These are phyloP conservation scores for Coniella vitis DNA, from an alignment of 2,329 filamentous ascomycete species.

Conservation along the genomic window DNA sequence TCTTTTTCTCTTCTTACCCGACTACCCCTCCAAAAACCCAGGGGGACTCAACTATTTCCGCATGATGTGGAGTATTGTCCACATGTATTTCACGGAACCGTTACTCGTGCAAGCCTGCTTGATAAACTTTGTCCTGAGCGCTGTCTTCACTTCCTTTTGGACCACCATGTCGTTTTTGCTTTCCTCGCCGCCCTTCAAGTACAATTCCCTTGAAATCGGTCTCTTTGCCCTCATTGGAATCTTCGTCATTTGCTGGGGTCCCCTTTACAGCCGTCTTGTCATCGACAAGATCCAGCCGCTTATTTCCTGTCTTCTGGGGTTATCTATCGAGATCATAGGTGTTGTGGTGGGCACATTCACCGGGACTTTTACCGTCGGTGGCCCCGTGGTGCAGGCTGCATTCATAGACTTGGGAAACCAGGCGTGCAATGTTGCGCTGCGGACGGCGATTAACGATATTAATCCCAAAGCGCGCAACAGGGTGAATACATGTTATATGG, in stretches of 20 bases:
- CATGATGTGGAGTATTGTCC: slow-evolving; percentile 58
- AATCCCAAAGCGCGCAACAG: slow-evolving; percentile 66
- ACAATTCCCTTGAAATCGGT: slow-evolving; percentile 61
- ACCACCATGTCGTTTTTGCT: slow-evolving; percentile 73
- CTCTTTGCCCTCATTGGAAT: slow-evolving; percentile 75
- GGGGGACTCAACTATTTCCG: slow-evolving; percentile 56
- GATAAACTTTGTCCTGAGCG: slow-evolving; percentile 53
- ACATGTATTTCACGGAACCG: slow-evolving; percentile 58
- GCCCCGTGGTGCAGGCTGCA: slow-evolving; percentile 66
- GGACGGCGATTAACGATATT: slow-evolving; percentile 62
- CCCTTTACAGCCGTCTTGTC: slow-evolving; percentile 62
- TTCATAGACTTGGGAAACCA: slow-evolving; percentile 67
- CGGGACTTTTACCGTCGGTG: slow-evolving; percentile 59
- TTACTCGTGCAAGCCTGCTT: slow-evolving; percentile 64
- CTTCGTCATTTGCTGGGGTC: slow-evolving; percentile 58
- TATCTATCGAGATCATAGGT: slow-evolving; percentile 51
- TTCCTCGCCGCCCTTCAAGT: slow-evolving; percentile 61
- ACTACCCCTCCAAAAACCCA: slow-evolving; percentile 71
- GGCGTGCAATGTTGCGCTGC: slow-evolving; percentile 67
- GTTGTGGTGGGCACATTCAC: slow-evolving; percentile 63
- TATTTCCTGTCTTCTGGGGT: slow-evolving; percentile 58
- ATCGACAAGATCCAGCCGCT: slow-evolving; percentile 65
- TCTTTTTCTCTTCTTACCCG: slow-evolving; percentile 70
- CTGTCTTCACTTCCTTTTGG: slow-evolving; percentile 48
- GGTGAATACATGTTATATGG: slow-evolving; percentile 79